A percentile compares a stretch with the other conserved stretches of the same genome.
phyloP scores from a whole-genome alignment of 164 flowering plant genomes.

The Berberis thunbergii region DNA sequence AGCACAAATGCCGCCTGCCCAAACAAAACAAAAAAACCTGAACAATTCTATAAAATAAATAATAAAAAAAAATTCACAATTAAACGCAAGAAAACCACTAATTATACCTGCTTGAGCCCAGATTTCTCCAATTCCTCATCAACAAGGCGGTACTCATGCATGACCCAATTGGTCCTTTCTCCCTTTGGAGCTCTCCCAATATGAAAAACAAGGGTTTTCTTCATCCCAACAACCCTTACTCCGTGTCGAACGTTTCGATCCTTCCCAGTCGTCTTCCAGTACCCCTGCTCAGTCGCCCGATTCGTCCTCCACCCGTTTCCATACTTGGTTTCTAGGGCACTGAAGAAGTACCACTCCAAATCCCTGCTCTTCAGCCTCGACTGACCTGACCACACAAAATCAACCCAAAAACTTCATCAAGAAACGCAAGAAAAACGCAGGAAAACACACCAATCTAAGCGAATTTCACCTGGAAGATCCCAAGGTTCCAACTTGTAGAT shows the following conservation, averaged over 20 bases:
- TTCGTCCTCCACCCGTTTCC: constrained; percentile 59
- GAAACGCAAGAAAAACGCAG: background rate
- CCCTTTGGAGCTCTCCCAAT: constrained; percentile 71
- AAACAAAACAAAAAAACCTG: background rate
- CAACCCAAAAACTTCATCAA: background rate
- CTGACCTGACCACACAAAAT: constrained; percentile 17
- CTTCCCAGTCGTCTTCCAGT: constrained; percentile 90
- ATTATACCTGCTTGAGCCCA: constrained; percentile 36
- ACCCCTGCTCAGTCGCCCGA: constrained; percentile 63
- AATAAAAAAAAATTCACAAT: background rate
- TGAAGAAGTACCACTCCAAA: constrained; percentile 79
- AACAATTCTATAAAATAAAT: background rate
- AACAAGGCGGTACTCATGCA: constrained; percentile 66
- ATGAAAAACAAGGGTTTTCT: constrained; percentile 74
- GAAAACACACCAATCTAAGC: background rate
- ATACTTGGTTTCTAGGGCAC: constrained; percentile 61
- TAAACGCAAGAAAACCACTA: background rate
- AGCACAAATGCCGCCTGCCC: constrained; percentile 20
- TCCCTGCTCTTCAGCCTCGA: constrained; percentile 62
- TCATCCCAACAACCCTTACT: constrained; percentile 48
- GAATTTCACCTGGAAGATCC: constrained; percentile 50
- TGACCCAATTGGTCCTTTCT: constrained; percentile 71
- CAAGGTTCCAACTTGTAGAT: constrained; percentile 66
- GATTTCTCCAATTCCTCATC: constrained; percentile 41
- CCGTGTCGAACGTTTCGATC: constrained; percentile 38